Conservation (phyloP, 2,329 filamentous ascomycete species). For the Coniochaeta sp. region DNA sequence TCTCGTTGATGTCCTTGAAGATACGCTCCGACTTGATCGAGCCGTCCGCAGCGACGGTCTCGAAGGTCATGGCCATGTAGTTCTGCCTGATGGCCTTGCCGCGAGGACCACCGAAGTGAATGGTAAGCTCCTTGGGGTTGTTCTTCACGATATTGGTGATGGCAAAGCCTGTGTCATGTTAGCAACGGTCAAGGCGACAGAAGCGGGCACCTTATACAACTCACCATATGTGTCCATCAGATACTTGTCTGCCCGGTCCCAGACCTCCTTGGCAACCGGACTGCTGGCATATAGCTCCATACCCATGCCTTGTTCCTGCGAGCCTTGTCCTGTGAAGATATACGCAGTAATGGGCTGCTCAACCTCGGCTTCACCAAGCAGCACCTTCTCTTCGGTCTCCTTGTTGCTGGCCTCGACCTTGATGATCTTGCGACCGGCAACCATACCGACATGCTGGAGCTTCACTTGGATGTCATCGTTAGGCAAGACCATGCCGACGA, state of each 20-base stretch:
- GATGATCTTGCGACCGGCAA: constrained; percentile 97
- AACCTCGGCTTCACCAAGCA: constrained; percentile 91
- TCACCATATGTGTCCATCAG: constrained; percentile 97
- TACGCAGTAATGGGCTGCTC: constrained; percentile 96
- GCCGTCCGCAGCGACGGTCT: constrained; percentile 90
- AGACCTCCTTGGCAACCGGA: constrained; percentile 89
- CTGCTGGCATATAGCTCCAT: constrained; percentile 98
- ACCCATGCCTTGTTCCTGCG: constrained; percentile 98
- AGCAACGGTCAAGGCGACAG: background rate
- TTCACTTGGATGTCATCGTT: constrained; percentile 94
- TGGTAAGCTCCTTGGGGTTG: constrained; percentile 97
- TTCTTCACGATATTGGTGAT: constrained; percentile 99
- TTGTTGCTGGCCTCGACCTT: constrained; percentile 96
- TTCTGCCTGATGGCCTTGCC: constrained; percentile 97
- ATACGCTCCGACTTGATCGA: constrained; percentile 97
- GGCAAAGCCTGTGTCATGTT: constrained; percentile 59
- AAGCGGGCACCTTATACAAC: constrained; percentile 16
- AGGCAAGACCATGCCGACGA: constrained; percentile 98
- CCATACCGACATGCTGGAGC: constrained; percentile 95
- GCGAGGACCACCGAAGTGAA: constrained; percentile 93
- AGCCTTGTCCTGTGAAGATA: constrained; percentile 96
- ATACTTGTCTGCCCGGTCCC: constrained; percentile 96
- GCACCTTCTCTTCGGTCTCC: constrained; percentile 92
- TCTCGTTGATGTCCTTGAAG: constrained; percentile 95
- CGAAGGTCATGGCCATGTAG: constrained; percentile 99